Conservation (phyloP, 1,284 basidiomycete genomes). For the Boletus sp. region DNA sequence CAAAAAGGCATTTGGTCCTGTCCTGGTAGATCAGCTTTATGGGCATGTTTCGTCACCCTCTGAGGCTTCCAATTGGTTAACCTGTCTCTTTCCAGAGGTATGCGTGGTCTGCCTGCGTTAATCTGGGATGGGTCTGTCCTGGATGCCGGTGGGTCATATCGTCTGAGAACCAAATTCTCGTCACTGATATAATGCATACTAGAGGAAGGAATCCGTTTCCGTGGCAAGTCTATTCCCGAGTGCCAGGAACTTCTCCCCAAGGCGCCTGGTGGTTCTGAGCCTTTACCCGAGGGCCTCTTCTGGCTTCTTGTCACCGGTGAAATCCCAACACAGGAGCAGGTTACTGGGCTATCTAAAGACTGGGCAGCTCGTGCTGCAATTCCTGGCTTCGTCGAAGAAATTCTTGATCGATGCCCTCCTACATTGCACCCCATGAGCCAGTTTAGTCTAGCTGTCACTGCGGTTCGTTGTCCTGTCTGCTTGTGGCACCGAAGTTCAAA, state of each 20-base stretch:
- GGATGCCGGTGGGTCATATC: slow-evolving; percentile 63
- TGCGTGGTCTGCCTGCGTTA: slow-evolving; percentile 84
- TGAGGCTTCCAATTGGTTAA: slow-evolving; percentile 1
- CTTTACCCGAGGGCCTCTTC: slow-evolving; percentile 92
- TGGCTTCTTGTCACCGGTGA: slow-evolving; percentile 94
- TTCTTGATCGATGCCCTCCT: slow-evolving; percentile 89
- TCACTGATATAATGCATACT: slow-evolving; percentile 11
- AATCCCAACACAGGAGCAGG: slow-evolving; percentile 86
- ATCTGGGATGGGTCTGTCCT: slow-evolving; percentile 97
- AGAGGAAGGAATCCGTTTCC: slow-evolving; percentile 97
- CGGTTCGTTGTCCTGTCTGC: slow-evolving; percentile 50
- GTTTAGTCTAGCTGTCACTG: slow-evolving; percentile 91
- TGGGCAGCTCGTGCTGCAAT: slow-evolving; percentile 89
- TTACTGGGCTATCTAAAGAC: slow-evolving; percentile 79
- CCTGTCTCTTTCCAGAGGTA: slow-evolving; percentile 60
- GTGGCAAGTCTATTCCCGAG: slow-evolving; percentile 89
- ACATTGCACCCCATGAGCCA: slow-evolving; percentile 97
- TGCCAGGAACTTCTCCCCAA: slow-evolving; percentile 83
- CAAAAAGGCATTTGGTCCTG: slow-evolving; percentile 86
- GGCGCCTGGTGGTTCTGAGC: slow-evolving; percentile 85
- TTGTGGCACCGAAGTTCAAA: background rate
- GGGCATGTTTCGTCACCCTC: slow-evolving; percentile 45
- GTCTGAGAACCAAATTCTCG: background rate
- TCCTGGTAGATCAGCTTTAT: slow-evolving; percentile 88
- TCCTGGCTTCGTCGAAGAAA: slow-evolving; percentile 89